Conservation (phyloP, 2,329 filamentous ascomycete species). For the Colletotrichum siamense region DNA sequence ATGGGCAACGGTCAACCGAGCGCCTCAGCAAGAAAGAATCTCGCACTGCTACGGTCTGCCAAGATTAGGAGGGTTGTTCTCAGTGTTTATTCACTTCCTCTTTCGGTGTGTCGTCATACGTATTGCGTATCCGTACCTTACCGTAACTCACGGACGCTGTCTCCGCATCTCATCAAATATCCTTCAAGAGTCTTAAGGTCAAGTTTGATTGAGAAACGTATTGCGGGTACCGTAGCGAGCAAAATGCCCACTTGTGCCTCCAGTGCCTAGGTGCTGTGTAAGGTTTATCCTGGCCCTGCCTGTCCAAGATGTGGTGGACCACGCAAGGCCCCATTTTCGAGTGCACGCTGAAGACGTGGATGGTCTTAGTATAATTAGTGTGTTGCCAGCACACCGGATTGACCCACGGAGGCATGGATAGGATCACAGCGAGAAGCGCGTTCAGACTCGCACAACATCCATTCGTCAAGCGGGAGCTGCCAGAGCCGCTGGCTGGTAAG, state of each 20-base stretch:
- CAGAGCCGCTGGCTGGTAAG: neutral
- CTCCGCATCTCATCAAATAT: neutral
- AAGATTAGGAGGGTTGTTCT: neutral
- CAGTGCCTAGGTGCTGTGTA: neutral
- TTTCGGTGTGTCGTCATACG: neutral
- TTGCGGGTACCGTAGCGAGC: neutral
- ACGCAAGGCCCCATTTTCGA: neutral
- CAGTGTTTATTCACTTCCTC: neutral
- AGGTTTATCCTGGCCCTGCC: neutral
- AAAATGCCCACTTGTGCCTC: neutral
- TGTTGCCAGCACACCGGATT: neutral
- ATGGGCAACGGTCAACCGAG: constrained; percentile 9
- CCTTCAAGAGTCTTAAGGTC: neutral
- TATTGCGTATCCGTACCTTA: neutral
- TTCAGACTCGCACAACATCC: neutral
- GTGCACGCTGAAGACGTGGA: neutral
- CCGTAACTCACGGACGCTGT: neutral
- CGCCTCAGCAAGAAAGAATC: neutral
- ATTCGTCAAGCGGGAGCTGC: neutral
- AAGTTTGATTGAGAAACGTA: neutral
- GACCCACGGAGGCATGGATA: neutral
- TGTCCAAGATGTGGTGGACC: neutral
- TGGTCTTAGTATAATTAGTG: neutral
- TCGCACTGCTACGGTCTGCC: neutral
- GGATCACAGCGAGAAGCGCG: neutral